These are phyloP conservation scores for Suillus occidentalis DNA, from an alignment of 768 basidiomycete genomes.

Conservation along the genomic window DNA sequence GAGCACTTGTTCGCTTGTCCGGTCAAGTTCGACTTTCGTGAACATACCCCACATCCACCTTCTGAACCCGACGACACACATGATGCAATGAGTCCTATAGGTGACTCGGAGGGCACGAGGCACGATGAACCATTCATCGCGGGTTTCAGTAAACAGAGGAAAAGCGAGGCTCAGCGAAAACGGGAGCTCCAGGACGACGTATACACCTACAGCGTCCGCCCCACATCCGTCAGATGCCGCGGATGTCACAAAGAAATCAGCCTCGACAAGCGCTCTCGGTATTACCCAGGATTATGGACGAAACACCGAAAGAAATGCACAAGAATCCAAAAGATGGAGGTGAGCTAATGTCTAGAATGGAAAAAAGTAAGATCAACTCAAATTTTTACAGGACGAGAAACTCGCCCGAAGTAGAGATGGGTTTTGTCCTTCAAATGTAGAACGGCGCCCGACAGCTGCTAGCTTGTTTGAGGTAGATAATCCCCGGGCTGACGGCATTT, in stretches of 20 bases:
- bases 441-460: conserved; percentile 5
- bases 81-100: background rate
- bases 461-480: conserved; percentile 6
- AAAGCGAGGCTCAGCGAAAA: conserved; percentile 28
- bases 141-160: conserved; percentile 30
- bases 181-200: conserved; percentile 30
- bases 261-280: conserved; percentile 33
- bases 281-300: conserved; percentile 37
- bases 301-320: conserved; percentile 34
- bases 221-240: conserved; percentile 28
- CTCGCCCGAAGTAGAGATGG: background rate
- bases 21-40: background rate
- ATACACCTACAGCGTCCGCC: conserved; percentile 22
- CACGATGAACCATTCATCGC: background rate
- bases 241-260: conserved; percentile 33
- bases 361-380: conserved; percentile 15
- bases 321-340: conserved; percentile 23
- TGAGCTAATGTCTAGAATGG: conserved; percentile 16
- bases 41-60: background rate
- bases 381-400: conserved; percentile 18
- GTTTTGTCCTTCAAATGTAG: background rate
- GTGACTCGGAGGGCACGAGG: background rate
- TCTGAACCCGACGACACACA: background rate
- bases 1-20: conserved; percentile 30
- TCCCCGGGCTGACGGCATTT: background rate